Evolutionary conservation across 2,329 filamentous ascomycete species (phyloP), one percentile per base, ranked within the genome.

Genomic region (Trichoderma oligosporum): DNA sequence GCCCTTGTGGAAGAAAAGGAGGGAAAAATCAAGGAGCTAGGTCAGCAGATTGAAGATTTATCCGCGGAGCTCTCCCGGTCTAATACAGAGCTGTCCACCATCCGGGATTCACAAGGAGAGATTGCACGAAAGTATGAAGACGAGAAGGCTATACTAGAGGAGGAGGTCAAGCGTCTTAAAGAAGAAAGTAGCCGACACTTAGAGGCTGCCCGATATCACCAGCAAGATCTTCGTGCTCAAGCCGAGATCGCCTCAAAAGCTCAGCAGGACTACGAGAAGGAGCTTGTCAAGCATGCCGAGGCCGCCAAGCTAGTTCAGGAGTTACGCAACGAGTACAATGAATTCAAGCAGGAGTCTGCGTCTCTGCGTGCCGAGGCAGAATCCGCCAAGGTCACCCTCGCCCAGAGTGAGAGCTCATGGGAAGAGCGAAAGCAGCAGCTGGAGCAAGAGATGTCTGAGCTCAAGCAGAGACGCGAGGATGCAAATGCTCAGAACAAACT

Each of bases 241-340:
- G 92, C 93, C 25, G 89, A 95, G 42, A 97, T 99, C 66, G 91
- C 94, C 2, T 86, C 91, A 53, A 89, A 91, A 70, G 91, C 94
- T 3, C 94, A 99, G 70, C 88, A 96, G 68, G 92, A 94, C 64
- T 99, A 99, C 68, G 95, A 99, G 71, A 86, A 86, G 61, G 94
- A 99, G 71, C 81, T 99, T 9, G 83, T 96, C 66, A 97, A 94
- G 75, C 94, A 99, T 73, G 93, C 92, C 1, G 91, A 97, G 63
- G 94, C 93, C n/a, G 90, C 93, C 11, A 92, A 91, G 73, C 83
- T 84, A 33, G 79, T 97, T 12, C 91, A 96, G 64, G 80, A 80
- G 53, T 78, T 96, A 47, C 89, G 94, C 51, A 78, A 80, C 4
- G 91, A 97, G 62, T 83, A 89, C 71, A 94, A 96, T 66, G 79